Conservation (phyloP, 2,329 filamentous ascomycete genomes). For the Diaporthe destruens region DNA sequence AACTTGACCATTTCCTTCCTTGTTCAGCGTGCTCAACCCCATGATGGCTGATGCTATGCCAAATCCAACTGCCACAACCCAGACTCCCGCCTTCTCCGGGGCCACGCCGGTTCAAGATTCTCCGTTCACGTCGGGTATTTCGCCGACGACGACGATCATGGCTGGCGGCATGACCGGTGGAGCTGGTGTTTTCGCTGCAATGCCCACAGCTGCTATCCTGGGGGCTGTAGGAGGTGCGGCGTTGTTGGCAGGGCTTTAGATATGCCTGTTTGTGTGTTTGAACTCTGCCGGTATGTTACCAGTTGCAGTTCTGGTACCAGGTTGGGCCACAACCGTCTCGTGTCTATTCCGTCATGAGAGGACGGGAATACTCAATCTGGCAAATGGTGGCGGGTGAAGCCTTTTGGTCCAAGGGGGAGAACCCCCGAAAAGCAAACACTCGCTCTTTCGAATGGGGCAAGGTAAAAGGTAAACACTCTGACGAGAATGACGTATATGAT, state of each 20-base stretch:
- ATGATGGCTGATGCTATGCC: slow-evolving; percentile 48
- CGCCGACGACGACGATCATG: slow-evolving; percentile 47
- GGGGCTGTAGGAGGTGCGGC: slow-evolving; percentile 42
- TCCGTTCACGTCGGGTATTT: slow-evolving; percentile 48
- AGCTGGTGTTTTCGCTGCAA: slow-evolving; percentile 38
- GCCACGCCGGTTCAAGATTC: slow-evolving; percentile 44
- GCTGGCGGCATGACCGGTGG: slow-evolving; percentile 44
- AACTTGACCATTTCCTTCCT: slow-evolving; percentile 45
- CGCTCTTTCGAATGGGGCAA: too few species aligned
- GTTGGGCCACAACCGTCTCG: neutral
- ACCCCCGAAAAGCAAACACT: neutral
- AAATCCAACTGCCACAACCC: slow-evolving; percentile 48
- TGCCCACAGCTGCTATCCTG: slow-evolving; percentile 44
- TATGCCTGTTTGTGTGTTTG: neutral
- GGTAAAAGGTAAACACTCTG: neutral
- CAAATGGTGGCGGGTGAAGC: too few species aligned
- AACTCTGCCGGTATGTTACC: neutral
- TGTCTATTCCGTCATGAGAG: neutral
- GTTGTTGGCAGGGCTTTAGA: slow-evolving; percentile 35
- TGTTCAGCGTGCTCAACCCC: slow-evolving; percentile 55
- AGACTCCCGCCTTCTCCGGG: slow-evolving; percentile 49
- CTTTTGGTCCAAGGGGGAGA: neutral
- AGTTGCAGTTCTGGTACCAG: neutral
- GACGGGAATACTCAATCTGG: neutral
- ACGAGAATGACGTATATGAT: neutral